Evolutionary conservation across 306 rosid species (phyloP).

Genomic region (Pueraria montana): DNA sequence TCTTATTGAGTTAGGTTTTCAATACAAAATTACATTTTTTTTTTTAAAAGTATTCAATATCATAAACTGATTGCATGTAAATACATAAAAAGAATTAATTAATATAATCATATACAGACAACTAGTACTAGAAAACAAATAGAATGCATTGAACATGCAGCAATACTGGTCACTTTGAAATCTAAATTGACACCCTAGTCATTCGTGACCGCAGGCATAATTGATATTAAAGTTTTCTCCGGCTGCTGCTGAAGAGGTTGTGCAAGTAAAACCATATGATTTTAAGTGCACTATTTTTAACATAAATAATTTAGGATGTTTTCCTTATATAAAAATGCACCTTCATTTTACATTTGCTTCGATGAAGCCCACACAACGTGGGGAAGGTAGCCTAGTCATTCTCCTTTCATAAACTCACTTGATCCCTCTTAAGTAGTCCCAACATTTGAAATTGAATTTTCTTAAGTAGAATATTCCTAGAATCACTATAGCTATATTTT

Average conservation of each 20-base stretch:
- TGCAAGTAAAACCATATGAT: slow-evolving; percentile 10
- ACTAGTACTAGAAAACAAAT: not conserved
- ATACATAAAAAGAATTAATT: not conserved
- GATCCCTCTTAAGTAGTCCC: not conserved
- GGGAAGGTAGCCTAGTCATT: not conserved
- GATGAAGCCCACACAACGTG: not conserved
- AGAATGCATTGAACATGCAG: not conserved
- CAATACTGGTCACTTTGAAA: not conserved
- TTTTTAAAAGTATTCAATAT: not conserved
- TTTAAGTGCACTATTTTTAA: not conserved
- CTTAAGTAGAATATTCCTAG: slow-evolving; percentile 15
- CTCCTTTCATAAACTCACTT: not conserved
- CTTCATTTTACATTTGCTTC: not conserved
- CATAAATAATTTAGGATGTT: not conserved
- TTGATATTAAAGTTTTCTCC: not conserved
- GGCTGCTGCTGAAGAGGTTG: slow-evolving; percentile 8
- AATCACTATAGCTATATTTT: slow-evolving; percentile 8
- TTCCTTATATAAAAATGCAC: not conserved
- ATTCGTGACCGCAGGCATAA: not conserved
- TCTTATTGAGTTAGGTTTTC: not conserved
- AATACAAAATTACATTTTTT: not conserved
- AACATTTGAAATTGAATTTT: slow-evolving; percentile 26
- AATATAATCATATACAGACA: not conserved
- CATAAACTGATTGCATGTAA: not conserved
- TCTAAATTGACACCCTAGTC: not conserved